Conservation (phyloP, 768 basidiomycete species). For the Hebeloma cylindrosporum region DNA sequence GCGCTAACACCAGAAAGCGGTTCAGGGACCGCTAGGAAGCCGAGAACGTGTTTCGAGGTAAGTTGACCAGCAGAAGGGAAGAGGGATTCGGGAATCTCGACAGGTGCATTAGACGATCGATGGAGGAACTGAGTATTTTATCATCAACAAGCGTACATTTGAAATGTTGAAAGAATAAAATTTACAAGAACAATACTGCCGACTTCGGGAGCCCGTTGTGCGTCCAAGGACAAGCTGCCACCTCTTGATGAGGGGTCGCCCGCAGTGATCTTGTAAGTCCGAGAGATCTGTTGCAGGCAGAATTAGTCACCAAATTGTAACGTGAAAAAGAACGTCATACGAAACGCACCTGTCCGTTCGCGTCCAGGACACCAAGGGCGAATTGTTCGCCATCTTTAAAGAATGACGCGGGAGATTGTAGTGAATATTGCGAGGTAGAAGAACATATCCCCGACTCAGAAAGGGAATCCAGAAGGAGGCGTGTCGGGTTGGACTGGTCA, state of each 20-base stretch:
- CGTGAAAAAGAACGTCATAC: not conserved
- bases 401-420: conserved; percentile 5
- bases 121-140: conserved; percentile 39
- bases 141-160: conserved; percentile 2
- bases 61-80: not conserved
- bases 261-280: conserved; percentile 59
- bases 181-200: conserved; percentile 39
- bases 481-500: conserved; percentile 57
- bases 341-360: conserved; percentile 30
- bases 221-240: conserved; percentile 63
- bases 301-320: conserved; percentile 1
- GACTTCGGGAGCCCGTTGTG: conserved; percentile 46
- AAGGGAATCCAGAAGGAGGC: conserved; percentile 57
- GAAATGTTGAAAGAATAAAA: not conserved
- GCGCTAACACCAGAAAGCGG: not conserved
- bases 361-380: conserved; percentile 47
- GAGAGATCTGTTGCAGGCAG: conserved; percentile 36
- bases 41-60: conserved; percentile 2
- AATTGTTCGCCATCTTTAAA: conserved; percentile 58
- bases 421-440: not conserved
- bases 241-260: conserved; percentile 63
- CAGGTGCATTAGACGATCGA: conserved; percentile 23
- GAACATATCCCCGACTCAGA: conserved; percentile 29
- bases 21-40: conserved; percentile 14
- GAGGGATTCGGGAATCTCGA: conserved; percentile 5